Evolutionary conservation across 768 basidiomycete genomes (phyloP).

Genomic region (Tulasnella sp.): DNA sequence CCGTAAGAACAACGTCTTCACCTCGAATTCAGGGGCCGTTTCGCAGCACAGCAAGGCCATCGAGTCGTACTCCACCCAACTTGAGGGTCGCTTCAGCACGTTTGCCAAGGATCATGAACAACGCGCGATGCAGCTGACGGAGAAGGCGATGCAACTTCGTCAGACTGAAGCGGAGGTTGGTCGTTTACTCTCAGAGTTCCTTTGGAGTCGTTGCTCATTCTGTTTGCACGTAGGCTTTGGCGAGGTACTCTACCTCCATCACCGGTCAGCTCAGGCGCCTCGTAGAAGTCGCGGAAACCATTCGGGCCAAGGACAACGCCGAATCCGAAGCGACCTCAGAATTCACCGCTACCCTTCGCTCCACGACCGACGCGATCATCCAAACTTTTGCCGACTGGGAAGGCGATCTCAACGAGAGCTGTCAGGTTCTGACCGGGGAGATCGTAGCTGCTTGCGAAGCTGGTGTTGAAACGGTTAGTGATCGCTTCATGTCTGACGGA

Average conservation of each 20-base stretch:
- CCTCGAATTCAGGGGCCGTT: constrained; percentile 63
- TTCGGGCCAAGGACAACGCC: constrained; percentile 54
- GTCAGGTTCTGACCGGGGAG: constrained; percentile 50
- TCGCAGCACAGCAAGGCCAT: constrained; percentile 59
- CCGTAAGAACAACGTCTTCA: constrained; percentile 63
- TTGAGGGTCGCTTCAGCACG: constrained; percentile 58
- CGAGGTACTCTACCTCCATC: constrained; percentile 50
- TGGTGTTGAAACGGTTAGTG: constrained; percentile 48
- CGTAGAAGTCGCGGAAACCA: constrained; percentile 50
- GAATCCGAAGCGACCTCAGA: constrained; percentile 52
- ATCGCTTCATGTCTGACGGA: background rate
- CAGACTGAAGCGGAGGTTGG: constrained; percentile 52
- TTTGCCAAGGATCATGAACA: constrained; percentile 58
- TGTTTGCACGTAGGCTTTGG: constrained; percentile 27
- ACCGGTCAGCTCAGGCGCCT: constrained; percentile 57
- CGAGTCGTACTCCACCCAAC: constrained; percentile 48
- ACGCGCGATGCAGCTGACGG: constrained; percentile 51
- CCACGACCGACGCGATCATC: constrained; percentile 54
- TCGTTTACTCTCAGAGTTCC: background rate
- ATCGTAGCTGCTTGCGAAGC: constrained; percentile 39
- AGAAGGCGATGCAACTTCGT: constrained; percentile 56
- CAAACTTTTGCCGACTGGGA: constrained; percentile 56
- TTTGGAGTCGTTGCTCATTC: background rate
- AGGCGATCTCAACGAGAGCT: constrained; percentile 49
- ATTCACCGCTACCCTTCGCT: constrained; percentile 51